Evolutionary conservation across 2,329 filamentous ascomycete species (phyloP), one percentile per base, ranked within the genome.

Genomic region (Paradendryphiella salina): DNA sequence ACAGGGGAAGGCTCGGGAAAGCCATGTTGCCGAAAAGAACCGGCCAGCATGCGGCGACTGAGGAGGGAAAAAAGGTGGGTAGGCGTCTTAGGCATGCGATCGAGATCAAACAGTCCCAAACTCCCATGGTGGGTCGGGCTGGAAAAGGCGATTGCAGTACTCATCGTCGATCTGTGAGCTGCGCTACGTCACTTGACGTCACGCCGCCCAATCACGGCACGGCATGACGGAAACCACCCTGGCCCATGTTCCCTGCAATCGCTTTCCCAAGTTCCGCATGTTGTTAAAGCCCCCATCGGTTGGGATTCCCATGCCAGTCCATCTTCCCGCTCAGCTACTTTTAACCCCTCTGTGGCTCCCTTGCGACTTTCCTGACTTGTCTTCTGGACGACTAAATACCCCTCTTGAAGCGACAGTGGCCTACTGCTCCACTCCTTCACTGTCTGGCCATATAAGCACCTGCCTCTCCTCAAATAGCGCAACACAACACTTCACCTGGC

Each of bases 211-310:
- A 54, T 40, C 46, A 49, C 31, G 14, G 15, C 26, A n/a, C 28
- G 21, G 17, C 29, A 36, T 29, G 34, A 17, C 21, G 20, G 14
- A 39, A 17, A 5, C n/a, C 5, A 32, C 4, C n/a, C 50, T 38
- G 33, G 41, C 18, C 36, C 38, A 17, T 34, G 44, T 32, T 9
- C 33, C 31, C 11, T 34, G 31, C 34, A 32, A 56, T 56, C 45
- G 53, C 50, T 46, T 54, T 56, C 38, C 17, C 42, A 41, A 50
- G 37, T 49, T 46, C 33, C 42, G 50, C 53, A 52, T 44, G 45
- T 43, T 49, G 14, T 29, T 21, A 37, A 31, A 50, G 40, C 31
- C 15, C 34, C 23, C 46, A 37, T 50, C 44, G 53, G 53, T 54
- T 44, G 42, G 46, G 37, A 48, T 43, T 52, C 53, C 53, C 50